Base-by-base conservation (phyloP, 2,329 filamentous ascomycete genomes). In the Cladophialophora carrionii region DNA sequence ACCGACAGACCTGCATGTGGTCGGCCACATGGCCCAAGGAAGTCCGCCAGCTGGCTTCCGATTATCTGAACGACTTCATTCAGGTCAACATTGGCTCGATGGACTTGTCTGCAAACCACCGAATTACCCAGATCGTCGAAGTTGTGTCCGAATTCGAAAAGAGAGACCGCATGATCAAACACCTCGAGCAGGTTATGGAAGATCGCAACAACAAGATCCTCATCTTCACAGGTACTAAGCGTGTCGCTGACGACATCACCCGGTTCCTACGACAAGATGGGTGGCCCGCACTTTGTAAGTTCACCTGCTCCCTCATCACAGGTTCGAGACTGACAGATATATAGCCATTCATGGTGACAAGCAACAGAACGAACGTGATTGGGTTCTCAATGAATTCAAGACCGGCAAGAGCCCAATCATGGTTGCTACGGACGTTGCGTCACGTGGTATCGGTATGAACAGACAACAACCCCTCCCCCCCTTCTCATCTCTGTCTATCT, bases 311-410 rank as follows among this genome's bases (percentile, higher is more conserved):
- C 22, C 9, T 37, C 20, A 20, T 12, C 29, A 37, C 34, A 63
- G 56, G 37, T 31, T 26, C 55, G 5, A 41, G 66, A 68, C 80
- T 83, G 79, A 84, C 74, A 32, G 61, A 49, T 29, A 17, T 64
- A 63, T 70, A 95, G 91, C 95, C 69, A 98, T 99, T 73, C 95
- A 99, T 84, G 95, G 95, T 77, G 95, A 98, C 83, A 98, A 98
- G 85, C 93, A 97, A 78, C 95, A 99, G 78, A 96, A 97, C 81
- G 95, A 99, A 84, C 93, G 95, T 84, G 95, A 98, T 80, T 98
- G 95, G 92, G 95, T 98, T 75, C 85, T 99, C 78, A 96, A 98
- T 80, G 94, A 98, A 81, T 99, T 99, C 88, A 99, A 98, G 88
- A 91, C 91, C 71, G 93, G 92, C 82, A 97, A 98, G 86, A 96